These are phyloP conservation scores for Blepharisma undulans DNA, from an alignment of 169 alveolate species.

Conservation along the genomic window DNA sequence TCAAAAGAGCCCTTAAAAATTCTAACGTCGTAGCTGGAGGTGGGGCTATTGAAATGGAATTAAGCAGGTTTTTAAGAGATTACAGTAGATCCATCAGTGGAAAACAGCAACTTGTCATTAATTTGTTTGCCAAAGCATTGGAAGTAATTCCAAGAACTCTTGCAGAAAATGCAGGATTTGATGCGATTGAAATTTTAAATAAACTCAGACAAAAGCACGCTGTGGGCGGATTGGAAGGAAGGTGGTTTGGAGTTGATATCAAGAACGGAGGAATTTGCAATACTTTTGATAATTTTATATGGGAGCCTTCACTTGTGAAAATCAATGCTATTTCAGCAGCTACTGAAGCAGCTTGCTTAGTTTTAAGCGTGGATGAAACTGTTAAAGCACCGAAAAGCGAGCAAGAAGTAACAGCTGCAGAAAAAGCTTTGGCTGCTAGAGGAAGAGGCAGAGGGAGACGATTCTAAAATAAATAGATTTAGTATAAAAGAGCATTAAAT, in stretches of 20 bases:
- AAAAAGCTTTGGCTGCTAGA: constrained; percentile 16
- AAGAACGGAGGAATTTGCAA: constrained; percentile 90
- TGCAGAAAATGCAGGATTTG: constrained; percentile 97
- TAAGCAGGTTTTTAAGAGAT: constrained; percentile 83
- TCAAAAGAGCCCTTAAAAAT: constrained; percentile 92
- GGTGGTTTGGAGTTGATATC: constrained; percentile 96
- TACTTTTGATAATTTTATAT: constrained; percentile 87
- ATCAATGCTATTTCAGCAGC: constrained; percentile 95
- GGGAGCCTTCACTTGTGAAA: constrained; percentile 97
- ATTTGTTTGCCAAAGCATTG: constrained; percentile 94
- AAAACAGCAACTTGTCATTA: constrained; percentile 92
- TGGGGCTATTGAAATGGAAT: constrained; percentile 96
- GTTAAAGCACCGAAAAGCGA: constrained; percentile 91
- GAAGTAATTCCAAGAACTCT: constrained; percentile 96
- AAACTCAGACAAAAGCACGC: constrained; percentile 93
- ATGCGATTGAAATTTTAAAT: constrained; percentile 92
- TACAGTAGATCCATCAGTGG: constrained; percentile 87
- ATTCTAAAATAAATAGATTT: background rate
- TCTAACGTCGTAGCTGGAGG: constrained; percentile 96
- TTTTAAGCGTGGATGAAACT: constrained; percentile 96
- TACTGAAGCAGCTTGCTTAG: constrained; percentile 97
- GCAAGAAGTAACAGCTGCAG: constrained; percentile 41
- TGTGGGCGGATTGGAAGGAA: constrained; percentile 65
- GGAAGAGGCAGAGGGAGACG: constrained; percentile 39
- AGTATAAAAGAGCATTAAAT: background rate